These are phyloP conservation scores for Aspergillus niger DNA, from an alignment of 2,329 filamentous ascomycete species.

Conservation along the genomic window DNA sequence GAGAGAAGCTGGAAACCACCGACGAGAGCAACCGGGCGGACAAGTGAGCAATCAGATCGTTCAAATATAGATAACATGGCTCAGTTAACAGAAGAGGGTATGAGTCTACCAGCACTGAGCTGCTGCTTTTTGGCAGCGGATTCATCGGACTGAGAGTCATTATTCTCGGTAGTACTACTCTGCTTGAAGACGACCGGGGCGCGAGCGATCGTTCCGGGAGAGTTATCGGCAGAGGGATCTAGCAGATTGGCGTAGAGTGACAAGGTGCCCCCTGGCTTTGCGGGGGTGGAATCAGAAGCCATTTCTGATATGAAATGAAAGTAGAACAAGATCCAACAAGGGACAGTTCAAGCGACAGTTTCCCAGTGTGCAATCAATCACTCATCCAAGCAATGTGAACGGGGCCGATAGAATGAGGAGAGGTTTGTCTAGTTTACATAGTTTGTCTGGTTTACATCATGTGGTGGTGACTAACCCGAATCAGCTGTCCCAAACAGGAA, in stretches of 20 bases:
- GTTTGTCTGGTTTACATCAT: slow-evolving; percentile 20
- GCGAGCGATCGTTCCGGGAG: slow-evolving; percentile 69
- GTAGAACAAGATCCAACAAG: not conserved
- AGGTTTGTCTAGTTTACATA: slow-evolving; percentile 12
- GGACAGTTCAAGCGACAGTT: not conserved
- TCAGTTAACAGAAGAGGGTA: slow-evolving; percentile 33
- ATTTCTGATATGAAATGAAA: slow-evolving; percentile 22
- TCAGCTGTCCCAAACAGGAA: not conserved
- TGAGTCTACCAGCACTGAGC: slow-evolving; percentile 62
- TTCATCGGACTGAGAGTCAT: slow-evolving; percentile 52
- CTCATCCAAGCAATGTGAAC: not conserved
- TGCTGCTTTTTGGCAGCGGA: slow-evolving; percentile 64
- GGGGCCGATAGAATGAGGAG: not conserved
- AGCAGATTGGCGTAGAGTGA: slow-evolving; percentile 86
- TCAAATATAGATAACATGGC: slow-evolving; percentile 21
- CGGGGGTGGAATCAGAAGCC: slow-evolving; percentile 32
- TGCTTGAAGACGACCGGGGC: slow-evolving; percentile 73
- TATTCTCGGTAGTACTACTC: slow-evolving; percentile 44
- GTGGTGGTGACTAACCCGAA: slow-evolving; percentile 13
- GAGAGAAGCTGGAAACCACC: slow-evolving; percentile 58
- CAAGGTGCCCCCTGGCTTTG: slow-evolving; percentile 53
- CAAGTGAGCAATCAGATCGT: slow-evolving; percentile 51
- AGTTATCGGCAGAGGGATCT: slow-evolving; percentile 51
- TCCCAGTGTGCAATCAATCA: not conserved
- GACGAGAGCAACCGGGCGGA: slow-evolving; percentile 30